Conservation (phyloP, 1,284 basidiomycete genomes). For the Ganoderma boninense region DNA sequence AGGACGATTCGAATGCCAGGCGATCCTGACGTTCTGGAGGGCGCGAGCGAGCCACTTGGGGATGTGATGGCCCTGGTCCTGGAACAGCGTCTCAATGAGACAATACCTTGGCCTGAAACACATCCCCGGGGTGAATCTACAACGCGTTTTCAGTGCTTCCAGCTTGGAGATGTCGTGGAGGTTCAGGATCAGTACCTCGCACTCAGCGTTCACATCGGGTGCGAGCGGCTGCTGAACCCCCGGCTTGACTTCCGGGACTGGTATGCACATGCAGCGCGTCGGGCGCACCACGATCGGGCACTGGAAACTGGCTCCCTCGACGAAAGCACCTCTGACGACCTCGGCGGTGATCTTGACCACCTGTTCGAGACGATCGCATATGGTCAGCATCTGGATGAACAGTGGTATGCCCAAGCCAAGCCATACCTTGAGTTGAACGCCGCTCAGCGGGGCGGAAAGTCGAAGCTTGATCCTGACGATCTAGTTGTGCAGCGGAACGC, state of each 20-base stretch:
- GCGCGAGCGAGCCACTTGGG: not conserved
- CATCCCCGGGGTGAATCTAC: too few relatives aligned
- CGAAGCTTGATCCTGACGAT: not conserved
- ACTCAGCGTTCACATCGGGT: not conserved
- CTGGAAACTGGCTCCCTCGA: too few relatives aligned
- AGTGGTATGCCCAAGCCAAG: not conserved
- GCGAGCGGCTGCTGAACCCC: not conserved
- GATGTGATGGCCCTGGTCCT: not conserved
- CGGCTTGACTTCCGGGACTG: not conserved
- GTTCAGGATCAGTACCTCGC: not conserved
- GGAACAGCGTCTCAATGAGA: too few relatives aligned
- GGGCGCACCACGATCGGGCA: not conserved
- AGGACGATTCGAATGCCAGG: not conserved
- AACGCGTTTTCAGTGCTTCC: too few relatives aligned
- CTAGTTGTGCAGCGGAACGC: not conserved
- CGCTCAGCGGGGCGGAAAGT: not conserved
- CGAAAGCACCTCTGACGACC: too few relatives aligned
- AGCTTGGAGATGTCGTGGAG: not conserved
- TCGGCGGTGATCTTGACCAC: too few relatives aligned
- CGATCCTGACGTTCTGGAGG: slow-evolving; percentile 6
- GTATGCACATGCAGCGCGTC: not conserved
- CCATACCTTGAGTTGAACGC: not conserved
- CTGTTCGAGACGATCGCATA: not conserved
- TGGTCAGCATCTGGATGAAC: not conserved
- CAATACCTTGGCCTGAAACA: too few relatives aligned